Percentiles rank a stretch among this genome's conserved stretches.
These are phyloP conservation scores for Infundibulicybe gibba DNA, from an alignment of 768 basidiomycete species.

Conservation along the genomic window DNA sequence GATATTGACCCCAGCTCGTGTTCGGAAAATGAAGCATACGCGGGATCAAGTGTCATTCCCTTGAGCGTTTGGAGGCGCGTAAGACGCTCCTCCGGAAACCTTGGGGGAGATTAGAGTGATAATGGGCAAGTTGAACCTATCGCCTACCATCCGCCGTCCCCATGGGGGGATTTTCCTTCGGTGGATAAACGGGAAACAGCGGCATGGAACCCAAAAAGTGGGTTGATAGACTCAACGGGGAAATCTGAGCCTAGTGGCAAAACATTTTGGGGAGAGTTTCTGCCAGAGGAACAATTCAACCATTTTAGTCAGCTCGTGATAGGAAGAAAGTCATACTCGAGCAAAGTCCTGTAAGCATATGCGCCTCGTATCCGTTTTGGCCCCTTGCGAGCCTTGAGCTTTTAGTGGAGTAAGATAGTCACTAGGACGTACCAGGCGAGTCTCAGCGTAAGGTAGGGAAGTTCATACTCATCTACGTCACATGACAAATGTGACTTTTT, in stretches of 20 bases:
- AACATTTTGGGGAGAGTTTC: too few species aligned
- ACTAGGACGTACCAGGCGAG: slow-evolving; percentile 51
- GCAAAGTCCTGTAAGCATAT: too few species aligned
- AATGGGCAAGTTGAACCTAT: slow-evolving; percentile 5
- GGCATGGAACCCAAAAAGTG: slow-evolving; percentile 68
- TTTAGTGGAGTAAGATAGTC: not conserved
- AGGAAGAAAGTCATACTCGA: slow-evolving; percentile 48
- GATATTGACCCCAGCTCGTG: slow-evolving; percentile 54
- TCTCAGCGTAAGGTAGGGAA: too few species aligned
- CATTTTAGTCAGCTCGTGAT: not conserved
- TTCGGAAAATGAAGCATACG: too few species aligned
- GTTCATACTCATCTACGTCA: too few species aligned
- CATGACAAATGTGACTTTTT: too few species aligned
- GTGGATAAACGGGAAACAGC: slow-evolving; percentile 60
- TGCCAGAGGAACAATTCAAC: too few species aligned
- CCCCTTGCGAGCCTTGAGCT: slow-evolving; percentile 44
- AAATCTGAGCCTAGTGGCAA: slow-evolving; percentile 75
- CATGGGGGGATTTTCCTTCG: slow-evolving; percentile 66
- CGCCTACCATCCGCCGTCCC: slow-evolving; percentile 61
- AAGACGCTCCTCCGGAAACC: slow-evolving; percentile 66
- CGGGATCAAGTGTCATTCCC: too few species aligned
- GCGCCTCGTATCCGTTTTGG: slow-evolving; percentile 80
- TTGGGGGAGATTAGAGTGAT: slow-evolving; percentile 15
- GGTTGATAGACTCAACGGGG: slow-evolving; percentile 72
- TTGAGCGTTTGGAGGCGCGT: slow-evolving; percentile 56